Percentiles rank a stretch among this genome's conserved stretches.
Evolutionary conservation across 2,329 filamentous ascomycete species (phyloP).

Genomic region (Pseudocercospora eumusae): DNA sequence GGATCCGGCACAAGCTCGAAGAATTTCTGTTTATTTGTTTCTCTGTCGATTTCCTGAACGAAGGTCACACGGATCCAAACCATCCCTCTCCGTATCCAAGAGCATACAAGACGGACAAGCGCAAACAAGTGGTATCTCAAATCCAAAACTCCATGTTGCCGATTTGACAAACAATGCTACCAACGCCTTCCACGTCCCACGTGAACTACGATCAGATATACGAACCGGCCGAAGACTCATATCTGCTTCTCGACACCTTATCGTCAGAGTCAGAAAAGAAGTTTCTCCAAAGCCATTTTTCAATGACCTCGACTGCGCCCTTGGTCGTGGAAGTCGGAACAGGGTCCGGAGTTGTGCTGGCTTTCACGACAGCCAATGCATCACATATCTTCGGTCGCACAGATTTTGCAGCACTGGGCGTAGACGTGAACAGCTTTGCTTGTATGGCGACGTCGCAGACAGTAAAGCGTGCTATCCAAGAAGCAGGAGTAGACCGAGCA

Average conservation of each 20-base stretch:
- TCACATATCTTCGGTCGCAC: constrained; percentile 68
- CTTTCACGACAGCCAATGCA: constrained; percentile 79
- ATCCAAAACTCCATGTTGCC: not conserved
- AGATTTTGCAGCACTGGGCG: constrained; percentile 69
- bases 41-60: not conserved
- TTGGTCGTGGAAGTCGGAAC: constrained; percentile 84
- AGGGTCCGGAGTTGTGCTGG: constrained; percentile 91
- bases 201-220: constrained; percentile 87
- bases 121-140: constrained; percentile 14
- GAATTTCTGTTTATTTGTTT: not conserved
- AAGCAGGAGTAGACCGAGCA: constrained; percentile 21
- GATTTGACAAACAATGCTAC: constrained; percentile 66
- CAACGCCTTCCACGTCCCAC: constrained; percentile 90
- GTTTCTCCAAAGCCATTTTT: constrained; percentile 69
- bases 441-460: constrained; percentile 75
- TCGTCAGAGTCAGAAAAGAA: constrained; percentile 67
- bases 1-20: not conserved
- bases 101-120: not conserved
- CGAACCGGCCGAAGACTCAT: constrained; percentile 95
- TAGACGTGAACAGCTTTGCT: constrained; percentile 84
- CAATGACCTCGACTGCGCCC: constrained; percentile 38
- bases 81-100: not conserved
- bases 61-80: not conserved
- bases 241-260: constrained; percentile 87
- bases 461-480: constrained; percentile 54